Evolutionary conservation across 2,329 filamentous ascomycete species (phyloP).

Genomic region (Dactylellina sp.): DNA sequence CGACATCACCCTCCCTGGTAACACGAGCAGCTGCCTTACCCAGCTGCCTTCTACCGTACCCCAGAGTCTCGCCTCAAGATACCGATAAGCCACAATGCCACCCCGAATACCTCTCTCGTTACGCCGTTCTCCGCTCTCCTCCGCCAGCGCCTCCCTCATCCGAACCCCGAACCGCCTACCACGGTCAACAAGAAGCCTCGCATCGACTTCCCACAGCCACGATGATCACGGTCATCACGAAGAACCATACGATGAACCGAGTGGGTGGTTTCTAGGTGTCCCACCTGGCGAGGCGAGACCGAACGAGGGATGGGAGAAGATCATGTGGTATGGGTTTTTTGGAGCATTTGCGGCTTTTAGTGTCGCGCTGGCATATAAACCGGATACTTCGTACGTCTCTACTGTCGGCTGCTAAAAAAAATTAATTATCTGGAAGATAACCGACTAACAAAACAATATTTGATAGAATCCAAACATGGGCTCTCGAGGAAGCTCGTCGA

Average conservation of each 20-base stretch:
- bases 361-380: slow-evolving; percentile 93
- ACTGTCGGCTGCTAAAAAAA: slow-evolving; percentile 10
- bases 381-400: slow-evolving; percentile 93
- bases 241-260: slow-evolving; percentile 87
- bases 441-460: slow-evolving; percentile 10
- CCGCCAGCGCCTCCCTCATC: slow-evolving; percentile 52
- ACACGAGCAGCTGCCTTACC: slow-evolving; percentile 15
- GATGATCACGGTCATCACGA: slow-evolving; percentile 70
- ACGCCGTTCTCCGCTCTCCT: slow-evolving; percentile 56
- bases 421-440: background rate
- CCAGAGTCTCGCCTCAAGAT: background rate
- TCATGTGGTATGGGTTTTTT: slow-evolving; percentile 86
- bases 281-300: slow-evolving; percentile 95
- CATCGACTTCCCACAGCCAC: slow-evolving; percentile 51
- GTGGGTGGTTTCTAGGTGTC: slow-evolving; percentile 91
- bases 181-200: slow-evolving; percentile 38
- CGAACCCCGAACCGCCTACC: slow-evolving; percentile 44
- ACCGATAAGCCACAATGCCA: slow-evolving; percentile 41
- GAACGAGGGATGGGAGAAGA: slow-evolving; percentile 94
- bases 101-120: slow-evolving; percentile 53
- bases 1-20: slow-evolving; percentile 14
- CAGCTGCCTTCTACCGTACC: slow-evolving; percentile 17
- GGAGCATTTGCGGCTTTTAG: slow-evolving; percentile 78
- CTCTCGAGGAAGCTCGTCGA: slow-evolving; percentile 93
- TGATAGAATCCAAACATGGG: slow-evolving; percentile 96